Percentiles rank a stretch among this genome's conserved stretches.
phyloP scores from a whole-genome alignment of 1,139 yeast species.

The Nakaseomyces kungkrabaensis region DNA sequence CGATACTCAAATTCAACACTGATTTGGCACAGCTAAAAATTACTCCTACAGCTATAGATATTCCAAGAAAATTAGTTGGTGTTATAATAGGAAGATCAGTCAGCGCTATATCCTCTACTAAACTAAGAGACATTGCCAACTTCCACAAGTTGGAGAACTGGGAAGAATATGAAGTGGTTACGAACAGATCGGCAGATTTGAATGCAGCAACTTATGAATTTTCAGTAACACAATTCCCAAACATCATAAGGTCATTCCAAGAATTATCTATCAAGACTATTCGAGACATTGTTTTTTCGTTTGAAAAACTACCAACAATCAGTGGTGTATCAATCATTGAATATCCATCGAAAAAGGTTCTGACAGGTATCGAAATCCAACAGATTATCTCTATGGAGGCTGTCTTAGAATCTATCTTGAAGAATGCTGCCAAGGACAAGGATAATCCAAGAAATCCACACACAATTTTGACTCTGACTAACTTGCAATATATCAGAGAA shows the following conservation, averaged over 20 bases:
- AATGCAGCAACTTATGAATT: slow-evolving; percentile 17
- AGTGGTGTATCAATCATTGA: slow-evolving; percentile 30
- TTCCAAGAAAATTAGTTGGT: slow-evolving; percentile 31
- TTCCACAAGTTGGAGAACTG: slow-evolving; percentile 39
- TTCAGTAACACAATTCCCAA: slow-evolving; percentile 42
- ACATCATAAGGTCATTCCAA: slow-evolving; percentile 36
- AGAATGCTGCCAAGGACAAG: slow-evolving; percentile 34
- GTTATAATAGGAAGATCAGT: slow-evolving; percentile 35
- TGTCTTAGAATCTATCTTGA: slow-evolving; percentile 40
- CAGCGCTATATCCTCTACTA: slow-evolving; percentile 40
- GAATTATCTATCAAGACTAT: slow-evolving; percentile 32
- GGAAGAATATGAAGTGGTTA: slow-evolving; percentile 24
- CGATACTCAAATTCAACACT: slow-evolving; percentile 34
- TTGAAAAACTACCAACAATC: slow-evolving; percentile 32
- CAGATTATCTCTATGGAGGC: slow-evolving; percentile 43
- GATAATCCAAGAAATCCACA: slow-evolving; percentile 31
- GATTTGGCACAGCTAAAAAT: slow-evolving; percentile 37
- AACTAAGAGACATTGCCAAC: slow-evolving; percentile 40
- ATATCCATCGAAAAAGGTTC: slow-evolving; percentile 37
- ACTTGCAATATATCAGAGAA: slow-evolving; percentile 40
- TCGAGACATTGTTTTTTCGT: slow-evolving; percentile 28
- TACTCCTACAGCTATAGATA: slow-evolving; percentile 32
- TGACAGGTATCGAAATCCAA: slow-evolving; percentile 39
- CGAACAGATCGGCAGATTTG: slow-evolving; percentile 8
- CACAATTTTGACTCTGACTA: slow-evolving; percentile 40